A percentile compares a stretch with the other conserved stretches of the same genome.
Evolutionary conservation across 257 asterid genomes (phyloP).

Genomic region (Solanum medicagineum): DNA sequence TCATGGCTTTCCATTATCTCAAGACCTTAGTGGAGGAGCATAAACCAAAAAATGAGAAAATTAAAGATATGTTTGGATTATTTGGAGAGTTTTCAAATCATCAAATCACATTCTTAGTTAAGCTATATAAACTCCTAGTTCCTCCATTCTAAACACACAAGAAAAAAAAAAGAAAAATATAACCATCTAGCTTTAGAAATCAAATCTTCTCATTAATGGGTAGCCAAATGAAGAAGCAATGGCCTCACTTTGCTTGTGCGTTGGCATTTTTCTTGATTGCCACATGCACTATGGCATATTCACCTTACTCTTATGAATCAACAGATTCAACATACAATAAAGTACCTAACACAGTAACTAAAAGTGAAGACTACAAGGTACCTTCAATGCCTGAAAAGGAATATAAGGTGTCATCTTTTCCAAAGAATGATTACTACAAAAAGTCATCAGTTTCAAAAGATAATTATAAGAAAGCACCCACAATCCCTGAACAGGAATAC

Average conservation of each 20-base stretch:
- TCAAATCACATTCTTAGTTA: background rate
- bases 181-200: background rate
- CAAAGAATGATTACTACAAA: no score
- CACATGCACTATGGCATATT: background rate
- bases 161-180: background rate
- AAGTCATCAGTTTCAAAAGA: no score
- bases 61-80: background rate
- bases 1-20: background rate
- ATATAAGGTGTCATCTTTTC: no score
- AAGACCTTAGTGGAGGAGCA: background rate
- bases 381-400: background rate
- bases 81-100: background rate
- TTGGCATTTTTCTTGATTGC: background rate
- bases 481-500: no score
- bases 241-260: background rate
- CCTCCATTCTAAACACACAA: background rate
- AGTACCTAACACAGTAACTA: background rate
- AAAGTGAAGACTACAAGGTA: background rate
- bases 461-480: no score
- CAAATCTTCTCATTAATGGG: background rate
- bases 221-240: background rate
- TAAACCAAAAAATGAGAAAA: background rate
- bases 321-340: background rate
- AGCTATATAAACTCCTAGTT: background rate
- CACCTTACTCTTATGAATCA: background rate